phyloP scores from a whole-genome alignment of 176 grass and related monocot species.

The Aegilops bicornis region DNA sequence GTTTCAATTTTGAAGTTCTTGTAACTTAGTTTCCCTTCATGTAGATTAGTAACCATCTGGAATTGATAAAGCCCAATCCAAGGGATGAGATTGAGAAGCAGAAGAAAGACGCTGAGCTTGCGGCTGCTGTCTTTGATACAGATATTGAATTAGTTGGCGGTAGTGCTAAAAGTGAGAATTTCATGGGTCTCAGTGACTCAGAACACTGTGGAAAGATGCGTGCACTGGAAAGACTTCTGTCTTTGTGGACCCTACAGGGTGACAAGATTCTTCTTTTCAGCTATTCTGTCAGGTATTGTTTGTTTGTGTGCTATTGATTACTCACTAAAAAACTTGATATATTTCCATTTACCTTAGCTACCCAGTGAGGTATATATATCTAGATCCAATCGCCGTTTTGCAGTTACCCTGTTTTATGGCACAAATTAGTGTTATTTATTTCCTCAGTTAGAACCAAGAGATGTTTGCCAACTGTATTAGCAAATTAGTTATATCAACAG shows the following conservation, averaged over 20 bases:
- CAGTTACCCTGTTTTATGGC: background rate
- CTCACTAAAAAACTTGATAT: background rate
- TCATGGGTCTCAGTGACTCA: slow-evolving; percentile 91
- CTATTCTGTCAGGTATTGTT: slow-evolving; percentile 85
- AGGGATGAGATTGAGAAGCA: slow-evolving; percentile 92
- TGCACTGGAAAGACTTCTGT: slow-evolving; percentile 75
- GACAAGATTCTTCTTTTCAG: slow-evolving; percentile 98
- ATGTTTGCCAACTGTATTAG: background rate
- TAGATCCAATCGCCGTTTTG: background rate
- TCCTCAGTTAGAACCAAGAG: background rate
- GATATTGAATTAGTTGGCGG: slow-evolving; percentile 86
- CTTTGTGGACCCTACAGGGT: slow-evolving; percentile 67
- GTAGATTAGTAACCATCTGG: slow-evolving; percentile 97
- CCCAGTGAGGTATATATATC: background rate
- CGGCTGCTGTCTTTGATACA: slow-evolving; percentile 66
- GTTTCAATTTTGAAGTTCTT: slow-evolving; percentile 16
- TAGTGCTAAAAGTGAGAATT: slow-evolving; percentile 75
- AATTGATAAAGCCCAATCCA: slow-evolving; percentile 93
- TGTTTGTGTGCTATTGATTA: slow-evolving; percentile 23
- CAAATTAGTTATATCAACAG: slow-evolving; percentile 9
- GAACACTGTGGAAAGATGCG: slow-evolving; percentile 97
- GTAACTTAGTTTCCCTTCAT: slow-evolving; percentile 17
- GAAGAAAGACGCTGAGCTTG: slow-evolving; percentile 95
- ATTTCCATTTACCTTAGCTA: slow-evolving; percentile 6
- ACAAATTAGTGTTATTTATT: slow-evolving; percentile 24